Evolutionary conservation across 192 early-diverging fungal species (phyloP).

Genomic region (Gigaspora rosea): DNA sequence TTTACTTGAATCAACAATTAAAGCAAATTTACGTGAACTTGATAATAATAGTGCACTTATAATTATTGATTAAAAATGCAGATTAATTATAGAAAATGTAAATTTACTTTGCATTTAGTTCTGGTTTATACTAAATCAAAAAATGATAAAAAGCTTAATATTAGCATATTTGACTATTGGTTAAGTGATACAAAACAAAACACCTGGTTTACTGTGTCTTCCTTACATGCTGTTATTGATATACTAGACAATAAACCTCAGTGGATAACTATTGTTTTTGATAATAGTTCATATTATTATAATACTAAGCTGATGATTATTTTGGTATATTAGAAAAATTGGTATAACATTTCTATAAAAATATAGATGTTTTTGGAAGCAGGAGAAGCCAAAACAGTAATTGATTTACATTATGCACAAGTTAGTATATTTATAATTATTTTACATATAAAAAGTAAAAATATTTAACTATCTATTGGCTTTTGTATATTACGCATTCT

Average conservation of each 20-base stretch:
- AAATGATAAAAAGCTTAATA: background rate
- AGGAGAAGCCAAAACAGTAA: too few relatives aligned
- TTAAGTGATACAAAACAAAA: too few relatives aligned
- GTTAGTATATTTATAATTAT: too few relatives aligned
- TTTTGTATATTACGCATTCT: too few relatives aligned
- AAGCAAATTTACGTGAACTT: background rate
- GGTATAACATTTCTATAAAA: too few relatives aligned
- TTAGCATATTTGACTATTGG: background rate
- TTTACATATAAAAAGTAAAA: too few relatives aligned
- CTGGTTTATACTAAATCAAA: background rate
- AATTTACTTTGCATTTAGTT: background rate
- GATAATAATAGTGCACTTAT: background rate
- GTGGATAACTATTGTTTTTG: background rate
- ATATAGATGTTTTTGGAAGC: too few relatives aligned
- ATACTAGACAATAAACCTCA: background rate
- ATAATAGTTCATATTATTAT: too few relatives aligned
- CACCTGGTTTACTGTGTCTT: background rate
- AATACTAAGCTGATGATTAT: too few relatives aligned
- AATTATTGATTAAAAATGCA: background rate
- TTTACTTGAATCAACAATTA: background rate
- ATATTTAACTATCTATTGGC: too few relatives aligned
- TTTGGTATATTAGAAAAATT: too few relatives aligned
- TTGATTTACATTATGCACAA: too few relatives aligned
- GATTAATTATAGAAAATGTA: background rate
- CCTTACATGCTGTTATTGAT: conserved; percentile 6